phyloP scores from a whole-genome alignment of 345 rosid genomes.

The Cardiospermum halicacabum region DNA sequence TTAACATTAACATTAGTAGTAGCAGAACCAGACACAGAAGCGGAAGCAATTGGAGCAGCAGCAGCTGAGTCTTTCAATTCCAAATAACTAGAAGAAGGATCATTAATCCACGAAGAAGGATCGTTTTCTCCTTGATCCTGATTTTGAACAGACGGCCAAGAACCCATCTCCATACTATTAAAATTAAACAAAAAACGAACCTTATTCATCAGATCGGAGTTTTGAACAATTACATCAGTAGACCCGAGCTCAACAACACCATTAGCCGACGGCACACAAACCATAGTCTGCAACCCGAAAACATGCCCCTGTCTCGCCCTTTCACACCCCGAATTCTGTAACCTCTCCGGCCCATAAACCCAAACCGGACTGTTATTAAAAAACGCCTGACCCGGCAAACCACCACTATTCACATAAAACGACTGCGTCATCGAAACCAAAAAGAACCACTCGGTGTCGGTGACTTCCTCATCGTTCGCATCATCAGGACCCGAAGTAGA shows the following conservation, averaged over 20 bases:
- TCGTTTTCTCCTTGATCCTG: slow-evolving; percentile 85
- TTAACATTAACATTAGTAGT: background rate
- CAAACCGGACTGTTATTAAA: slow-evolving; percentile 50
- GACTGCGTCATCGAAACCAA: slow-evolving; percentile 88
- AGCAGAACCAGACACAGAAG: too few species aligned
- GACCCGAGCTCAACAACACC: slow-evolving; percentile 95
- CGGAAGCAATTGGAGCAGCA: too few species aligned
- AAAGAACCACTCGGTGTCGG: slow-evolving; percentile 97
- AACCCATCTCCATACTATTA: slow-evolving; percentile 44
- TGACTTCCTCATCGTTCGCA: slow-evolving; percentile 81
- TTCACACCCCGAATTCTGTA: slow-evolving; percentile 58
- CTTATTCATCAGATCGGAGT: slow-evolving; percentile 68
- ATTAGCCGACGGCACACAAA: slow-evolving; percentile 66
- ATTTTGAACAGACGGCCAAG: slow-evolving; percentile 40
- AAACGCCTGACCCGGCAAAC: slow-evolving; percentile 77
- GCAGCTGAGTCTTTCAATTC: slow-evolving; percentile 42
- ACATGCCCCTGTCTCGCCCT: slow-evolving; percentile 68
- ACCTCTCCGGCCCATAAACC: slow-evolving; percentile 59
- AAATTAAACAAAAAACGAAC: slow-evolving; percentile 64
- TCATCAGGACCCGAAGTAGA: slow-evolving; percentile 39
- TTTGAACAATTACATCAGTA: slow-evolving; percentile 59
- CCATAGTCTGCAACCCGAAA: slow-evolving; percentile 75
- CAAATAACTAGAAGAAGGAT: slow-evolving; percentile 30
- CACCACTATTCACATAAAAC: slow-evolving; percentile 48
- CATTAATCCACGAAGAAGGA: slow-evolving; percentile 70